Evolutionary conservation across 2,329 filamentous ascomycete genomes (phyloP).

Genomic region (Escovopsis sp.): DNA sequence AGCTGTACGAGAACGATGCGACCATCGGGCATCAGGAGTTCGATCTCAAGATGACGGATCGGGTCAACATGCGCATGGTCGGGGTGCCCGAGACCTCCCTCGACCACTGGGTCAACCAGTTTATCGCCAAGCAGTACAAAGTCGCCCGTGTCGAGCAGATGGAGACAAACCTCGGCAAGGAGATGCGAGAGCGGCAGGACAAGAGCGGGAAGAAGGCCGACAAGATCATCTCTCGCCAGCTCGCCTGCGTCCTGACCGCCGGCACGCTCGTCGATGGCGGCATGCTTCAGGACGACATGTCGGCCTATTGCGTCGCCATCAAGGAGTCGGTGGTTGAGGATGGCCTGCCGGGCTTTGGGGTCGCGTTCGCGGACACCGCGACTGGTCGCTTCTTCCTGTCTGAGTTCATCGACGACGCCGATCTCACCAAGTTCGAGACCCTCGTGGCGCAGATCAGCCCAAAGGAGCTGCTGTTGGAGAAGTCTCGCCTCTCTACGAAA

Average conservation of each 20-base stretch:
- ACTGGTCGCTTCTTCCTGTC: conserved; percentile 93
- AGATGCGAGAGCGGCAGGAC: conserved; percentile 87
- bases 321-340: conserved; percentile 64
- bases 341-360: conserved; percentile 68
- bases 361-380: conserved; percentile 88
- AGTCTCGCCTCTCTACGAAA: conserved; percentile 72
- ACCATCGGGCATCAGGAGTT: conserved; percentile 94
- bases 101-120: conserved; percentile 96
- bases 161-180: conserved; percentile 88
- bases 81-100: conserved; percentile 90
- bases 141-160: conserved; percentile 93
- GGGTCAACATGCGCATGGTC: conserved; percentile 99
- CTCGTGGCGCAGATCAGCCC: conserved; percentile 86
- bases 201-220: conserved; percentile 57
- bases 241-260: conserved; percentile 78
- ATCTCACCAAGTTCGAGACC: conserved; percentile 94
- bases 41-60: conserved; percentile 91
- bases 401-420: conserved; percentile 78
- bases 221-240: conserved; percentile 83
- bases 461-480: conserved; percentile 79
- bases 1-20: conserved; percentile 94
- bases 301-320: conserved; percentile 88
- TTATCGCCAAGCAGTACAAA: conserved; percentile 95
- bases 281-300: conserved; percentile 97
- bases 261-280: conserved; percentile 89